A percentile compares a stretch with the other conserved stretches of the same genome.
These are phyloP conservation scores for Pharnaceum exiguum DNA, from an alignment of 148 eudicot species.

Conservation along the genomic window DNA sequence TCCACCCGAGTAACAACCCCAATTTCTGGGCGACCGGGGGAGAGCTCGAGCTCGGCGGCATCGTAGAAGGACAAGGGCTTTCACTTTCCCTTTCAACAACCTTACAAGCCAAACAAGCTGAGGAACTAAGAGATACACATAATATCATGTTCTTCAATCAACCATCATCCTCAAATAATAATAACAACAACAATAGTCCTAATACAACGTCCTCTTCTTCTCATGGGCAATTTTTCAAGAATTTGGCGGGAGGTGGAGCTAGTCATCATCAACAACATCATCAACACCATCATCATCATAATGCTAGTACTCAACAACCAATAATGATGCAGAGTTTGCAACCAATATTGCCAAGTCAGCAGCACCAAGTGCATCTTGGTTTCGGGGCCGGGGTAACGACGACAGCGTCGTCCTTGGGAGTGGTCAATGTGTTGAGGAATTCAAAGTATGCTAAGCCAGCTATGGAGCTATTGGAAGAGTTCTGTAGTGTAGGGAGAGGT, in stretches of 20 bases:
- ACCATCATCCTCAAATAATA: neutral
- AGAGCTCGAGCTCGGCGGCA: constrained; percentile 16
- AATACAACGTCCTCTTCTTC: constrained; percentile 1
- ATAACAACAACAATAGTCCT: constrained; percentile 19
- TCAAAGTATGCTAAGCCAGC: constrained; percentile 78
- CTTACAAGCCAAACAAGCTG: constrained; percentile 55
- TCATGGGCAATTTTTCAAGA: constrained; percentile 34
- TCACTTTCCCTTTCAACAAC: constrained; percentile 72
- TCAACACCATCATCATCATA: no score
- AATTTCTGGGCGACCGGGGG: constrained; percentile 36
- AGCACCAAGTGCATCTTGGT: constrained; percentile 43
- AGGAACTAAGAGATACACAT: constrained; percentile 40
- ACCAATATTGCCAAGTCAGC: constrained; percentile 6
- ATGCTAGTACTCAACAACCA: constrained; percentile 2
- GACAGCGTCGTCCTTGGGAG: constrained; percentile 33
- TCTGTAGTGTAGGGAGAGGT: constrained; percentile 84
- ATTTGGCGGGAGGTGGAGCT: constrained; percentile 21
- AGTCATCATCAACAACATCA: constrained; percentile 13
- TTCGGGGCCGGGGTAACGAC: constrained; percentile 36
- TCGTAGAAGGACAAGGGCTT: constrained; percentile 56
- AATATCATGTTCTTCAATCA: constrained; percentile 55
- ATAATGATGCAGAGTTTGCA: no score
- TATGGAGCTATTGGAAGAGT: constrained; percentile 78
- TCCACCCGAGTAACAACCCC: neutral
- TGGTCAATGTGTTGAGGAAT: constrained; percentile 59